Base-by-base conservation (phyloP, 768 basidiomycete species). In the Lentinula guzmanii region DNA sequence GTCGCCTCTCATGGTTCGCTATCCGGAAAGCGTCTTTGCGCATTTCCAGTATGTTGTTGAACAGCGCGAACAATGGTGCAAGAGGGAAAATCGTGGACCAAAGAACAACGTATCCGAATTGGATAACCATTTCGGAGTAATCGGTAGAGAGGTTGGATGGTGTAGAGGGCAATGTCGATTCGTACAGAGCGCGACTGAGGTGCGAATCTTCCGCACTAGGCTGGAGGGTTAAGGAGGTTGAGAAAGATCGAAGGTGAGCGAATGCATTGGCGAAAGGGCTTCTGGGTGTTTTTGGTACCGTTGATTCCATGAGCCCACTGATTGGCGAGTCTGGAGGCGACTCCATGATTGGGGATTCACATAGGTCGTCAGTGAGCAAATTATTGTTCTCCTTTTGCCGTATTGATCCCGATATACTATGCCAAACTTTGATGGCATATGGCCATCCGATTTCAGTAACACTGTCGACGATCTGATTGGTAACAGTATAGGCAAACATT, bases 11-110 rank as follows among this genome's bases (percentile, higher is more conserved):
- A 68, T 96, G 94, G 4, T 86, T 85, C 4, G 88, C 86, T 70
- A 99, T 90, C 79, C 98, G 98, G 81, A 96, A 90, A 4, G 97
- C 97, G 69, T 99, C 96, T 2, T 89, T 91, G 16, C 95, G 87
- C 4, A 93, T 75, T 75, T 99, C 96, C 63, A 98, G 74, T 71
- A 91, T 82, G 72, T 99, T 98, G 79, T 98, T 99, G 52, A 97
- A 67, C 21, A 96, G 79, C 0, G 93, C 89, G 83, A 94, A 92
- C 8, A 87, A 83, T 28, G 93, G 87, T 2, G 93, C 90, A 16
- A 98, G 77, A 2, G 95, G 93, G 94, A 95, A 98, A 62, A 95
- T 92, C 34, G 92, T 87, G 51, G 87, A 91, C 93, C 95, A 98
- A 21, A 98, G 77, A 7, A 86, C 86, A 34, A 98, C 86, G 70